Percentiles rank a stretch among this genome's conserved stretches.
Conservation (phyloP, 805 yeast species). For the Candida palmyrensis region DNA sequence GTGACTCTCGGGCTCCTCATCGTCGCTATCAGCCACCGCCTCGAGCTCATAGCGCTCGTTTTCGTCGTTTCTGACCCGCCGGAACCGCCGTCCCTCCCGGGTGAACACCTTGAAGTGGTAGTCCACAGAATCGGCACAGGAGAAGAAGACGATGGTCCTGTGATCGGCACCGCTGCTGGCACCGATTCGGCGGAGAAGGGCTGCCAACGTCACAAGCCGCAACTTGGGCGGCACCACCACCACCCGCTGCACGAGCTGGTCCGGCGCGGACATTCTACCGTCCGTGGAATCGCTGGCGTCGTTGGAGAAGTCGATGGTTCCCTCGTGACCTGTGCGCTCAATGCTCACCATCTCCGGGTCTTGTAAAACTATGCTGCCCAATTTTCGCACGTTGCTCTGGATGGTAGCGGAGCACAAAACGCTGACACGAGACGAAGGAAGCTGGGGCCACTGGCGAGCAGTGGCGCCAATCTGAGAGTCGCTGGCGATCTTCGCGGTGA, state of each 20-base stretch:
- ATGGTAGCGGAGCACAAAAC: conserved; percentile 93
- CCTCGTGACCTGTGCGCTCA: conserved; percentile 13
- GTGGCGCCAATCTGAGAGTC: conserved; percentile 34
- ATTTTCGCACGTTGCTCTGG: conserved; percentile 69
- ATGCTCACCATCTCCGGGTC: conserved; percentile 67
- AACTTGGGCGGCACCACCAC: conserved; percentile 90
- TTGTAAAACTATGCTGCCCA: conserved; percentile 72
- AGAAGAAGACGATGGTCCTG: conserved; percentile 80
- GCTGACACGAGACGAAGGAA: conserved; percentile 71
- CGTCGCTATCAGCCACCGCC: conserved; percentile 16
- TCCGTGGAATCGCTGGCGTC: conserved; percentile 5
- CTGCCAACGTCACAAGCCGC: conserved; percentile 76
- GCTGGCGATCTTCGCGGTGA: conserved; percentile 54
- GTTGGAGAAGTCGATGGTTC: conserved; percentile 4
- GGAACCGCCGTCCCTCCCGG: conserved; percentile 44
- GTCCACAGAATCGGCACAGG: conserved; percentile 96
- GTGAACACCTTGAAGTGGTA: conserved; percentile 79
- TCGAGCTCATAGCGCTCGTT: conserved; percentile 10
- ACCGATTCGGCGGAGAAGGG: conserved; percentile 43
- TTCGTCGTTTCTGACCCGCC: conserved; percentile 26
- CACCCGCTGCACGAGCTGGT: conserved; percentile 77
- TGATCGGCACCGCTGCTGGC: conserved; percentile 19
- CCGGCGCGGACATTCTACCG: conserved; percentile 60
- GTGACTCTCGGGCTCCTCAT: conserved; percentile 16
- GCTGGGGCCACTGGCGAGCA: conserved; percentile 37